phyloP scores from a whole-genome alignment of 139 green algal species.

The Coelastrella sp. region DNA sequence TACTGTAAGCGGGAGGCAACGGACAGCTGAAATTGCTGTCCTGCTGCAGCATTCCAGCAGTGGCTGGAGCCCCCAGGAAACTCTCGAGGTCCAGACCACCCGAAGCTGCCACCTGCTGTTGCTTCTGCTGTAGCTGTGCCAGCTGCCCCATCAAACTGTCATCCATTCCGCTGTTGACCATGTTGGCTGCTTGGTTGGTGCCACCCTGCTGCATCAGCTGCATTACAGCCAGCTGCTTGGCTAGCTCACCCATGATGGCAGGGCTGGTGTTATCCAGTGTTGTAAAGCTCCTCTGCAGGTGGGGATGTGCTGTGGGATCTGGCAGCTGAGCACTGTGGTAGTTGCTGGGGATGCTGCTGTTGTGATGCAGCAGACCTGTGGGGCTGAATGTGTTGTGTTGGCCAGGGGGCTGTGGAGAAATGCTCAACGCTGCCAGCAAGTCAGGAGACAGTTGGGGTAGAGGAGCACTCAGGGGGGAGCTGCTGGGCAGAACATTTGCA shows the following conservation, averaged over 20 bases:
- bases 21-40: conserved; percentile 20
- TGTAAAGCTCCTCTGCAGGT: not conserved
- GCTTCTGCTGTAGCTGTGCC: not conserved
- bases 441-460: conserved; percentile 33
- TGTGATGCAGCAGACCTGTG: not conserved
- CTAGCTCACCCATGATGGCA: not conserved
- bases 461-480: not conserved
- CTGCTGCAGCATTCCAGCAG: not conserved
- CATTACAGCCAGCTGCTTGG: conserved; percentile 26
- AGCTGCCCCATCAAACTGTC: not conserved
- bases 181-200: not conserved
- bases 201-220: conserved; percentile 24
- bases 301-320: not conserved
- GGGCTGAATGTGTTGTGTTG: not conserved
- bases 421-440: conserved; percentile 22
- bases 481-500: not conserved
- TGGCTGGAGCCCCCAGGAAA: not conserved
- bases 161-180: not conserved
- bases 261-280: not conserved
- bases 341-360: not conserved
- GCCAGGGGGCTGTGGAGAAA: not conserved
- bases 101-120: conserved; percentile 4
- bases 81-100: not conserved
- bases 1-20: conserved; percentile 21
- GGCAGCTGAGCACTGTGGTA: not conserved